Evolutionary conservation across 768 basidiomycete species (phyloP), one percentile per base, ranked within the genome.

Genomic region (Russula foetens): DNA sequence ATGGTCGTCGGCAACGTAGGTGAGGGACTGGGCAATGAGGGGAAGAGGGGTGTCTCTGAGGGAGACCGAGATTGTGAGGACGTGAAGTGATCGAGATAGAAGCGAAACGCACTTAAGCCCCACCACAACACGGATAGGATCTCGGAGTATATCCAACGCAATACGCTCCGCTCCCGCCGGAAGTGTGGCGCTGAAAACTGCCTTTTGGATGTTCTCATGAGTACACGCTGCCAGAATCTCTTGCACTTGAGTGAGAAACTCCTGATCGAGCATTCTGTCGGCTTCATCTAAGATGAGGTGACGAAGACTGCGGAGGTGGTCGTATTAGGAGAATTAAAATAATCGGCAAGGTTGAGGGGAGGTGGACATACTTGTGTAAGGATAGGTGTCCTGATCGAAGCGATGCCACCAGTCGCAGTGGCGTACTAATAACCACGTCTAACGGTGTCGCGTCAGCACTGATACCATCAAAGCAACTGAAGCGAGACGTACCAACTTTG

Each of bases 361-460:
- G 0, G 44, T 24, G 45, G 11, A 75, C 84, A 64, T 67, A 94
- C 92, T 91, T 92, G 67, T 81, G 73, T 26, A 94, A 72, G 53
- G 84, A 82, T 39, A 96, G 67, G 24, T 75, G 76, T 0, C 84
- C 83, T 11, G 83, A 77, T 66, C 87, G 86, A 17, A 98, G 72
- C 0, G 94, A 83, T 41, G 88, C 81, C 46, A 98, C 87, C 29
- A 99, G 75, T 49, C 94, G 84, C 50, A 98, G 77, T 0, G 97
- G 97, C 1, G 97, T 99, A 63, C 90, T 88, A 62, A 99, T 86
- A 58, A 99, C 81, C 61, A 98, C 79, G 68, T 99, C 97, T 92
- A 60, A 41, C n/a, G 23, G 63, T 26, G 62, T 59, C 56, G n/a
- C 8, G 38, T 61, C 55, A 24, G 21, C 23, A 12, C 35, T 24